Base-by-base conservation (phyloP, 2,329 filamentous ascomycete species). In the Fusarium mexicanum region DNA sequence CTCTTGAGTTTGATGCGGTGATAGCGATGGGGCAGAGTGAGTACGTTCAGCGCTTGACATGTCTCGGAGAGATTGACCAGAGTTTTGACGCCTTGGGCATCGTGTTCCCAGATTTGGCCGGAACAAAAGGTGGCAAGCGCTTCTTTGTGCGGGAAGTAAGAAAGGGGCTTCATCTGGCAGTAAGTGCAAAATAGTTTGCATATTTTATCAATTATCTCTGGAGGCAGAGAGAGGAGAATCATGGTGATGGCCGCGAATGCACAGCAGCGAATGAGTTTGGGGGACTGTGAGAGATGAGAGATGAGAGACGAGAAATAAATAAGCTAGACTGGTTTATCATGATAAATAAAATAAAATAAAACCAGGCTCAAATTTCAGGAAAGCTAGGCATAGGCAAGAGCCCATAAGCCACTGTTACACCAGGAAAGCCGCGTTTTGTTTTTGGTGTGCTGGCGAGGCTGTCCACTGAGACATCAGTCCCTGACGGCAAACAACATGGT, bases 151-250 rank as follows among this genome's bases (percentile, higher is more conserved):
- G 18, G 18, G 18, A 22, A 6, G 13, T 5, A 10, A 6, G 10
- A 53, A 2, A 37, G 7, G 8, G 18, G 7, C n/a, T 22, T 2
- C 1, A 2, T 26, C 14, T 38, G 50, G 9, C 50, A 53, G n/a
- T 53, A 18, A 6, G 0, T 12, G 4, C 50, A 53, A 2, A 53
- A 2, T 0, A 12, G 0, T 20, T 22, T 11, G 7, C 33, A 53
- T 2, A 53, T 2, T 17, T 22, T 12, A 0, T 26, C 50, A 8
- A 53, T 2, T 3, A 53, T 37, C 18, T 53, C 50, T 2, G 50
- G 33, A 1, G 50, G 50, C 6, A 53, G 18, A 16, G 33, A 53
- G 14, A 53, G 50, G 0, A 53, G n/a, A 22, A 3, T 0, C 50
- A 53, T 38, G 33, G n/a, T 22, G 33, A 9, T 38, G 33, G 6